Conservation (phyloP, 1,284 basidiomycete genomes). For the Trametes pubescens region DNA sequence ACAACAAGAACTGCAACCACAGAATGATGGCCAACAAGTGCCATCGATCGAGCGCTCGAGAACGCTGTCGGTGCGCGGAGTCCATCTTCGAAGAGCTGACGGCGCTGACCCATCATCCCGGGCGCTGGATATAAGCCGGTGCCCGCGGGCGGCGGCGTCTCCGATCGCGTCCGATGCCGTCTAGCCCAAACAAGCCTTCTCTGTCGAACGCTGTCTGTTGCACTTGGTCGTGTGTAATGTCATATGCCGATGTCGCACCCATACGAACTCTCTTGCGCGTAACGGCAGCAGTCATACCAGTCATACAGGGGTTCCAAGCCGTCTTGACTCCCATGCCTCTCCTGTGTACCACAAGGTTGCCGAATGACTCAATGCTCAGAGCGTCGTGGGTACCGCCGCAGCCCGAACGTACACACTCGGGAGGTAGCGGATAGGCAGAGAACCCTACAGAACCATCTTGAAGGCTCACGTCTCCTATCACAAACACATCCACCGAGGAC, state of each 20-base stretch:
- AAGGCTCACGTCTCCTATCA: background rate
- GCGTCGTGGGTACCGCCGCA: background rate
- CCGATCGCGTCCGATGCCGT: constrained; percentile 18
- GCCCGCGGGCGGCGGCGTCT: constrained; percentile 2
- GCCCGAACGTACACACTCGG: background rate
- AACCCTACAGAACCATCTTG: background rate
- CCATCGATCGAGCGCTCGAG: constrained; percentile 4
- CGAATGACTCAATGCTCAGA: constrained; percentile 9
- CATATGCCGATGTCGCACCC: background rate
- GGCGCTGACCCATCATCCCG: background rate
- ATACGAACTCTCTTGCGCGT: too few species aligned
- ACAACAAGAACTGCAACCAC: constrained; percentile 6
- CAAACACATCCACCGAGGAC: background rate
- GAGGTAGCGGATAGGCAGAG: background rate
- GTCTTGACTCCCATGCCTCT: background rate
- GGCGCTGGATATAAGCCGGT: background rate
- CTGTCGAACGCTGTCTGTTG: constrained; percentile 3
- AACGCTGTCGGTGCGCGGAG: background rate
- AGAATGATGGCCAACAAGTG: background rate
- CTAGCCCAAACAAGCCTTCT: constrained; percentile 8
- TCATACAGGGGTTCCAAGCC: constrained; percentile 7
- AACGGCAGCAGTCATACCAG: background rate
- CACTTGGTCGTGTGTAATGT: background rate
- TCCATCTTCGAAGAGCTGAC: constrained; percentile 2
- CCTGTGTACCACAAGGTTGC: background rate